A percentile compares a stretch with the other conserved stretches of the same genome.
phyloP scores from a whole-genome alignment of 2,329 filamentous ascomycete genomes.

The Pseudocercospora musae region DNA sequence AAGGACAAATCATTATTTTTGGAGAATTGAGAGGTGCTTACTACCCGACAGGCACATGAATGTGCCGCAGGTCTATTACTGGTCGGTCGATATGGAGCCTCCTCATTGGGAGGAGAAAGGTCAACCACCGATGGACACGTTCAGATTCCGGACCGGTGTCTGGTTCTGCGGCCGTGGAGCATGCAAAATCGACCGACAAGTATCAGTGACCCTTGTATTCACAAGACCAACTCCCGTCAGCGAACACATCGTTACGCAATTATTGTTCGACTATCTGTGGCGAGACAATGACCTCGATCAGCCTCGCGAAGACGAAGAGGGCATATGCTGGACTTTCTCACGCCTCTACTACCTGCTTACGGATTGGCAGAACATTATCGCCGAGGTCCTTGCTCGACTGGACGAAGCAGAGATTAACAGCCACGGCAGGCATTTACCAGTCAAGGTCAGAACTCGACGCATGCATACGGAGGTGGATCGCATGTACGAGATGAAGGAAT shows the following conservation, averaged over 20 bases:
- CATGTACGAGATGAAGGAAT: constrained; percentile 37
- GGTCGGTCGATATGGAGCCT: constrained; percentile 35
- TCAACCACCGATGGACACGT: constrained; percentile 31
- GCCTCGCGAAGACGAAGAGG: constrained; percentile 35
- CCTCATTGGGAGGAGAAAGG: constrained; percentile 25
- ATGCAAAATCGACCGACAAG: constrained; percentile 29
- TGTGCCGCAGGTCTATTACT: constrained; percentile 39
- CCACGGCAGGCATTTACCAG: constrained; percentile 33
- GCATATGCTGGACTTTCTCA: constrained; percentile 37
- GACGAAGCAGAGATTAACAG: constrained; percentile 38
- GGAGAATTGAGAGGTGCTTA: background rate
- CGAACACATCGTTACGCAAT: constrained; percentile 34
- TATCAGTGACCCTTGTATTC: constrained; percentile 37
- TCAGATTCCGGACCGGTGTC: constrained; percentile 36
- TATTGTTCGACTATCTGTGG: constrained; percentile 35
- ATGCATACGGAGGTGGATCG: constrained; percentile 37
- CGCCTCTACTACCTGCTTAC: constrained; percentile 36
- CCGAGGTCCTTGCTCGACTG: constrained; percentile 33
- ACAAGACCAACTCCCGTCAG: constrained; percentile 31
- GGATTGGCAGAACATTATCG: constrained; percentile 40
- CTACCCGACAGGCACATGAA: constrained; percentile 33
- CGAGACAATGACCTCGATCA: constrained; percentile 33
- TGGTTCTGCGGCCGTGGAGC: constrained; percentile 37
- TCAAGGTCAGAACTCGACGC: constrained; percentile 33
- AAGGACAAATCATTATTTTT: background rate